phyloP scores from a whole-genome alignment of 768 basidiomycete species.

The Sarcomyxa edulis region DNA sequence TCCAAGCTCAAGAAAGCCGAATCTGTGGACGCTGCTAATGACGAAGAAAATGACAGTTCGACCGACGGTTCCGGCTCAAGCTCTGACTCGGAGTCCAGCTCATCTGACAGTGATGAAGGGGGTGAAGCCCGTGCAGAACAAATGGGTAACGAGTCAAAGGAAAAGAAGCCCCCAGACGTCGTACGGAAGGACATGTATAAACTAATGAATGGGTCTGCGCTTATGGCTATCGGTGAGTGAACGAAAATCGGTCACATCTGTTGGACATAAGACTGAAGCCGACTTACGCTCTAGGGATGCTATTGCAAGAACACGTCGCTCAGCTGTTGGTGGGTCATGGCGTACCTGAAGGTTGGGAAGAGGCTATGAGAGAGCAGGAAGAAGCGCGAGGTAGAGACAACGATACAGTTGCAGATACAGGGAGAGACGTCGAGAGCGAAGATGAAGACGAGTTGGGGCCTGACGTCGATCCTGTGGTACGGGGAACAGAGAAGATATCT shows the following conservation, averaged over 20 bases:
- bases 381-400: no score
- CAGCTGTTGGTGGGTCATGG: slow-evolving; percentile 31
- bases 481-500: no score
- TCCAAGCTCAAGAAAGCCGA: slow-evolving; percentile 8
- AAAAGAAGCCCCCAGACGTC: slow-evolving; percentile 19
- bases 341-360: slow-evolving; percentile 41
- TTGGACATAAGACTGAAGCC: slow-evolving; percentile 1
- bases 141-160: slow-evolving; percentile 11
- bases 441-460: no score
- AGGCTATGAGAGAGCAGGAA: slow-evolving; percentile 17
- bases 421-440: no score
- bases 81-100: background rate
- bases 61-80: slow-evolving; percentile 3
- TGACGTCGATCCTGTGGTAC: no score
- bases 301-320: slow-evolving; percentile 62
- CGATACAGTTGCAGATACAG: no score
- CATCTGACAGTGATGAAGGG: background rate
- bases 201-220: slow-evolving; percentile 65
- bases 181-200: slow-evolving; percentile 77
- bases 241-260: background rate
- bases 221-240: slow-evolving; percentile 62
- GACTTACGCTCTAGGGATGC: slow-evolving; percentile 40
- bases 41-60: slow-evolving; percentile 7
- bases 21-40: slow-evolving; percentile 4
- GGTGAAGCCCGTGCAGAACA: slow-evolving; percentile 5